These are phyloP conservation scores for Corylus avellana DNA, from an alignment of 306 rosid species.

Conservation along the genomic window DNA sequence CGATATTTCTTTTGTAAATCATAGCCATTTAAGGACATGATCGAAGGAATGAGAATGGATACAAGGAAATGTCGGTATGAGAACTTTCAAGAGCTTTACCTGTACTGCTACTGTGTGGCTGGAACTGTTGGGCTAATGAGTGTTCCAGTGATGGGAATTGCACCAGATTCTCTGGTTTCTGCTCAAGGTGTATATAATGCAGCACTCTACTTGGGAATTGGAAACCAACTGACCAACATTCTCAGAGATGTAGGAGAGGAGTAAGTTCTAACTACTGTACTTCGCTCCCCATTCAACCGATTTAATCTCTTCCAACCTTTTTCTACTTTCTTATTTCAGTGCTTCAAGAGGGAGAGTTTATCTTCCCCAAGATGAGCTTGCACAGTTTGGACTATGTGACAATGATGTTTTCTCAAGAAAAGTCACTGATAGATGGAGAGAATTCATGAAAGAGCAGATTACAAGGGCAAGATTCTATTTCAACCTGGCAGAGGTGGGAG, in stretches of 20 bases:
- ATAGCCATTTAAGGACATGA: slow-evolving; percentile 85
- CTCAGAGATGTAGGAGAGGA: slow-evolving; percentile 96
- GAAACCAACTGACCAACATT: slow-evolving; percentile 86
- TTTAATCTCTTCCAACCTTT: background rate
- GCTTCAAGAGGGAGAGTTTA: slow-evolving; percentile 85
- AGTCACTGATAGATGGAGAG: slow-evolving; percentile 64
- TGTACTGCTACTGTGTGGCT: slow-evolving; percentile 88
- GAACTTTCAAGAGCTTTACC: slow-evolving; percentile 73
- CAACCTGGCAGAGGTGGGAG: slow-evolving; percentile 75
- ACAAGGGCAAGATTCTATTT: slow-evolving; percentile 78
- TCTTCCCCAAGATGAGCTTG: slow-evolving; percentile 94
- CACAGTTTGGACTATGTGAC: slow-evolving; percentile 66
- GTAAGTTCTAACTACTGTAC: slow-evolving; percentile 41
- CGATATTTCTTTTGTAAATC: background rate
- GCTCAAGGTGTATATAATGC: slow-evolving; percentile 56
- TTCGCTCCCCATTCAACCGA: background rate
- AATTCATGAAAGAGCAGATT: slow-evolving; percentile 83
- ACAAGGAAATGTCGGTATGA: slow-evolving; percentile 58
- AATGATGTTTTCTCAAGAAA: slow-evolving; percentile 61
- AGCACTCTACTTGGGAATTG: slow-evolving; percentile 77
- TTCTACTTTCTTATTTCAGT: slow-evolving; percentile 32
- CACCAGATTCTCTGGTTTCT: slow-evolving; percentile 55
- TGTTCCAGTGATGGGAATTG: slow-evolving; percentile 88
- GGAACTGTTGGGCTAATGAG: slow-evolving; percentile 94
- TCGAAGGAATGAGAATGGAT: slow-evolving; percentile 93